Conservation (phyloP, 139 green algal species). For the Pseudopediastrum boryanum region DNA sequence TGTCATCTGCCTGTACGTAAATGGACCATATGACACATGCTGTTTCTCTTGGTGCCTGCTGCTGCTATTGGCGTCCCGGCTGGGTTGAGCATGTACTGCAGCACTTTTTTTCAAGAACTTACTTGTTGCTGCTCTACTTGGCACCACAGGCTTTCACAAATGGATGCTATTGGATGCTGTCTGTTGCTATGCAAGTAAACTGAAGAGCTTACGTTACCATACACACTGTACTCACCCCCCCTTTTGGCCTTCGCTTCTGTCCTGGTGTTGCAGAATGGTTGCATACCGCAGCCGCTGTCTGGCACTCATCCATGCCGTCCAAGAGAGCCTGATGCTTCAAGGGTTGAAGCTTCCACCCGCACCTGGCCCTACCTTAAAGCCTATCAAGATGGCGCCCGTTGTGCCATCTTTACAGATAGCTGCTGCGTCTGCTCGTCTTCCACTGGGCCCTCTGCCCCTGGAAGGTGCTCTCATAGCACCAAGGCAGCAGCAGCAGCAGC, state of each 20-base stretch:
- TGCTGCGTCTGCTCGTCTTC: constrained; percentile 21
- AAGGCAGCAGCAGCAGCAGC: constrained; percentile 25
- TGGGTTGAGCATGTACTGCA: too few relatives aligned
- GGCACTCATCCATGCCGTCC: neutral
- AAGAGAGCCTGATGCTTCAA: neutral
- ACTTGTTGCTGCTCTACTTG: too few relatives aligned
- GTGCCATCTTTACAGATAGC: neutral
- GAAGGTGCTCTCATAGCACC: neutral
- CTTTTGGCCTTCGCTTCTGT: neutral
- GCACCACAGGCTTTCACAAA: too few relatives aligned
- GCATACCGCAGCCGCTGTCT: constrained; percentile 27
- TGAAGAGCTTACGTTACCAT: neutral
- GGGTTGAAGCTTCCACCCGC: constrained; percentile 15
- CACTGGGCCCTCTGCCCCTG: constrained; percentile 17
- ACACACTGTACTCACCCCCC: neutral
- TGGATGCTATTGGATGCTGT: neutral
- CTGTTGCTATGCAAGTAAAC: neutral
- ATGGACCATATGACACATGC: neutral
- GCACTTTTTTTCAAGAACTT: too few relatives aligned
- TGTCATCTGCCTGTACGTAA: neutral
- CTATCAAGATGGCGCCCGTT: neutral
- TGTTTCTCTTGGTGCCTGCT: neutral
- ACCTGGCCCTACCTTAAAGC: neutral
- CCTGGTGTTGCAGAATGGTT: constrained; percentile 11
- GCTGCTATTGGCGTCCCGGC: too few relatives aligned